Percentiles rank a stretch among this genome's conserved stretches.
phyloP scores from a whole-genome alignment of 257 asterid genomes.

The Scutellaria barbata region DNA sequence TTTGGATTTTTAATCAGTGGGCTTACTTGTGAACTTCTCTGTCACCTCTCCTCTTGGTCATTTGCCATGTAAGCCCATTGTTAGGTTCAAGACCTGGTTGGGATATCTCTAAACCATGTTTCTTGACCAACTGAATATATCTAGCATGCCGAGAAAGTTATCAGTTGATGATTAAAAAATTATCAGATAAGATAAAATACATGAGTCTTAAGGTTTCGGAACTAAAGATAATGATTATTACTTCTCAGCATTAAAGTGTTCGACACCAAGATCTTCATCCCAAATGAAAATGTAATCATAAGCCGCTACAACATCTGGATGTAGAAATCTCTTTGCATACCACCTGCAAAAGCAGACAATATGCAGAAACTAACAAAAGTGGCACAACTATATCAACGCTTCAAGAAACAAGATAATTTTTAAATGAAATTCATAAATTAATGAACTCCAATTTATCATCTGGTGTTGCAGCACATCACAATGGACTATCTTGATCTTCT shows the following conservation, averaged over 20 bases:
- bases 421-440: not conserved
- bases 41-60: conserved; percentile 98
- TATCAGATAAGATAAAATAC: conserved; percentile 18
- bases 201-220: not conserved
- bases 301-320: conserved; percentile 92
- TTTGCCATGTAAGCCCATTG: conserved; percentile 96
- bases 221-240: conserved; percentile 38
- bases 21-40: conserved; percentile 95
- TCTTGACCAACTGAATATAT: conserved; percentile 81
- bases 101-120: conserved; percentile 91
- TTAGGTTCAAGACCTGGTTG: conserved; percentile 99
- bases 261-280: conserved; percentile 99
- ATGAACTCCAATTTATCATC: not conserved
- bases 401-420: conserved; percentile 14
- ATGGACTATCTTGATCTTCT: not conserved
- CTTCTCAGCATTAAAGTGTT: conserved; percentile 88
- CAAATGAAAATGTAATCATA: conserved; percentile 95
- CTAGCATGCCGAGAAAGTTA: conserved; percentile 45
- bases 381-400: not conserved
- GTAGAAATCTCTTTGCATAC: conserved; percentile 97
- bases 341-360: conserved; percentile 62
- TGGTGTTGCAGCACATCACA: not conserved
- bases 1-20: conserved; percentile 24
- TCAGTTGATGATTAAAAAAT: conserved; percentile 24
- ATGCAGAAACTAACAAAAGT: conserved; percentile 15